Conservation (phyloP, 2,329 filamentous ascomycete genomes). For the Bipolaris victoriae region DNA sequence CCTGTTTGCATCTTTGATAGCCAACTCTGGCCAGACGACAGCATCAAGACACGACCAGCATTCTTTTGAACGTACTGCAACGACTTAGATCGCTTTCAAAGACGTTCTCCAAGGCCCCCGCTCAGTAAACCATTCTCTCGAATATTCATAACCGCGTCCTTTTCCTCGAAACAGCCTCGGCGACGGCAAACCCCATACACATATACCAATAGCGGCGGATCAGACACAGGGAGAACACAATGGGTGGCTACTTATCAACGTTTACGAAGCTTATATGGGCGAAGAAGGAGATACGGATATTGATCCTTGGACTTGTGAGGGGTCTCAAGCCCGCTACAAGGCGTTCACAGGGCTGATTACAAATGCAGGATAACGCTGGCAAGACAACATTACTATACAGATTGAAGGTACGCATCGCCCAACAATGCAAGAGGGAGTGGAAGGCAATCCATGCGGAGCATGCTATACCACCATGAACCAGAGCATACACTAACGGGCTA, state of each 20-base stretch:
- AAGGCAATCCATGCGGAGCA: not conserved
- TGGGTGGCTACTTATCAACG: conserved; percentile 44
- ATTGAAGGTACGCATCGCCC: conserved; percentile 71
- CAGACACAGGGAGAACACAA: conserved; percentile 27
- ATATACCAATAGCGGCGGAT: conserved; percentile 19
- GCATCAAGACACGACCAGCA: conserved; percentile 14
- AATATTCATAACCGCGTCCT: not conserved
- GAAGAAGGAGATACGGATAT: conserved; percentile 97
- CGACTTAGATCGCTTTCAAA: not conserved
- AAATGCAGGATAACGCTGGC: conserved; percentile 86
- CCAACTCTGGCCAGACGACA: conserved; percentile 35
- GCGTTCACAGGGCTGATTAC: conserved; percentile 30
- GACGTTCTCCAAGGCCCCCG: too few relatives aligned
- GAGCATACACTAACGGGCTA: not conserved
- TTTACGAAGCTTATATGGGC: conserved; percentile 62
- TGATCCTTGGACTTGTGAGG: conserved; percentile 89
- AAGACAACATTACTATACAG: conserved; percentile 97
- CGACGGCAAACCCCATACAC: conserved; percentile 24
- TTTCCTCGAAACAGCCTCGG: conserved; percentile 1
- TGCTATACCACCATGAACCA: not conserved
- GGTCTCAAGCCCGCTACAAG: not conserved
- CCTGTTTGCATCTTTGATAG: conserved; percentile 31
- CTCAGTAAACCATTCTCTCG: not conserved
- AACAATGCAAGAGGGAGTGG: not conserved
- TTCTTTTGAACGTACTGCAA: not conserved